These are phyloP conservation scores for Phytophthora colocasiae DNA, from an alignment of 352 stramenopile species.

Conservation along the genomic window DNA sequence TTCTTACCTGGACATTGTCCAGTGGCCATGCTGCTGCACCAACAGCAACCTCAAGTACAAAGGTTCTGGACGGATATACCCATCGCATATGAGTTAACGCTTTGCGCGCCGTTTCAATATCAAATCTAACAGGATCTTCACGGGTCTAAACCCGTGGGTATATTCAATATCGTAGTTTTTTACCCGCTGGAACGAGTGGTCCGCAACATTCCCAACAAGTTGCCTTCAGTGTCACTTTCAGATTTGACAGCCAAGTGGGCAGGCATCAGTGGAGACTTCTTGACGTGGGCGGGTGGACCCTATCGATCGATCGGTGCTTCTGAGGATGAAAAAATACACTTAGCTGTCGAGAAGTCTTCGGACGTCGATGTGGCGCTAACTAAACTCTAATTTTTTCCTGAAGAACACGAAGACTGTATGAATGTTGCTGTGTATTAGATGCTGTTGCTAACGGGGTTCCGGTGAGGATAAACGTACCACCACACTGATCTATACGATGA, in stretches of 20 bases:
- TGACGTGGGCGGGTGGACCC: neutral
- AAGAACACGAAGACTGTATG: slow-evolving; percentile 43
- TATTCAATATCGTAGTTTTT: slow-evolving; percentile 7
- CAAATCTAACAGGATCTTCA: neutral
- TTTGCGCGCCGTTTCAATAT: slow-evolving; percentile 13
- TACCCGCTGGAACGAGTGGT: slow-evolving; percentile 29
- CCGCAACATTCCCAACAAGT: neutral
- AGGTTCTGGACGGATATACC: too few species aligned
- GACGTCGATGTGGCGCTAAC: slow-evolving; percentile 57
- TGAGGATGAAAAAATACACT: slow-evolving; percentile 81
- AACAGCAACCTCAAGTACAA: neutral
- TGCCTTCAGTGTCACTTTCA: slow-evolving; percentile 13
- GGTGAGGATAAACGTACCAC: slow-evolving; percentile 76
- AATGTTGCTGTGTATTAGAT: slow-evolving; percentile 6
- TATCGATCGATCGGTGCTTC: slow-evolving; percentile 30
- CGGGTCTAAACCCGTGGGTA: slow-evolving; percentile 10
- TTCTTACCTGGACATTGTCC: too few species aligned
- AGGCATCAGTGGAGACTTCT: neutral
- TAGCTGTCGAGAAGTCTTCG: slow-evolving; percentile 46
- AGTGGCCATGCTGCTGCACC: too few species aligned
- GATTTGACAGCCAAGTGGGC: slow-evolving; percentile 16
- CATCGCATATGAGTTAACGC: too few species aligned
- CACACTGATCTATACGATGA: slow-evolving; percentile 79
- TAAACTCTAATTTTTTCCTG: slow-evolving; percentile 91
- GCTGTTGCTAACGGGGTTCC: slow-evolving; percentile 39